Conservation (phyloP, 1,139 yeast species). For the Sugiyamaella paludigena region DNA sequence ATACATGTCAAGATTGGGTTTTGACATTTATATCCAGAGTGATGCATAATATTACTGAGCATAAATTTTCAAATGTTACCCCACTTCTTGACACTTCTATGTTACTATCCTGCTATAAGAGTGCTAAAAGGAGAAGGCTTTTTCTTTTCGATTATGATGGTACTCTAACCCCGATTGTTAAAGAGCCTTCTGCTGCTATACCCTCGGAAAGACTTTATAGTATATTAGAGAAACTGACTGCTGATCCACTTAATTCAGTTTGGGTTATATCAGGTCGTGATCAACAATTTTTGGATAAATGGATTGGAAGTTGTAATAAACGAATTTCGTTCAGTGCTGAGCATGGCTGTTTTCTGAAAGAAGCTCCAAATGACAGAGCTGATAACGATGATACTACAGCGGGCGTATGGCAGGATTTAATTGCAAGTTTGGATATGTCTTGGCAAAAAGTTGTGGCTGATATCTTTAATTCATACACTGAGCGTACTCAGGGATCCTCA, state of each 20-base stretch:
- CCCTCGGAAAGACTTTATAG: constrained; percentile 73
- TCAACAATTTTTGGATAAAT: constrained; percentile 80
- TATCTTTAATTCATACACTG: constrained; percentile 71
- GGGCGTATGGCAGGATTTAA: constrained; percentile 73
- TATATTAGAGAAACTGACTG: constrained; percentile 58
- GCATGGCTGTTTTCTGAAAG: constrained; percentile 93
- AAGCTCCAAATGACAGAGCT: constrained; percentile 42
- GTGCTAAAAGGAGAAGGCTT: constrained; percentile 65
- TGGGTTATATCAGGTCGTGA: constrained; percentile 98
- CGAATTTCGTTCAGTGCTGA: constrained; percentile 87
- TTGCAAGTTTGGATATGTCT: constrained; percentile 82
- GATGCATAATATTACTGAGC: constrained; percentile 47
- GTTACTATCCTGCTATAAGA: constrained; percentile 53
- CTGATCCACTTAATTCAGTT: constrained; percentile 79
- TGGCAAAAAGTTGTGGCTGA: constrained; percentile 86
- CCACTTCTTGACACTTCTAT: constrained; percentile 76
- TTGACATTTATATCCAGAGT: constrained; percentile 57
- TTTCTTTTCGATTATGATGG: constrained; percentile 97
- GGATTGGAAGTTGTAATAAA: constrained; percentile 67
- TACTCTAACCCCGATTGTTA: constrained; percentile 90
- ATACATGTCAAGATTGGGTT: constrained; percentile 84
- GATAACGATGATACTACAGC: constrained; percentile 15
- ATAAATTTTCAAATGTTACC: constrained; percentile 56
- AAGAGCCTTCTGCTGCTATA: constrained; percentile 97
- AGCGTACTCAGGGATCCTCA: constrained; percentile 84